Percentiles rank a stretch among this genome's conserved stretches.
Evolutionary conservation across 2,329 filamentous ascomycete species (phyloP).

Genomic region (Nothopassalora personata): DNA sequence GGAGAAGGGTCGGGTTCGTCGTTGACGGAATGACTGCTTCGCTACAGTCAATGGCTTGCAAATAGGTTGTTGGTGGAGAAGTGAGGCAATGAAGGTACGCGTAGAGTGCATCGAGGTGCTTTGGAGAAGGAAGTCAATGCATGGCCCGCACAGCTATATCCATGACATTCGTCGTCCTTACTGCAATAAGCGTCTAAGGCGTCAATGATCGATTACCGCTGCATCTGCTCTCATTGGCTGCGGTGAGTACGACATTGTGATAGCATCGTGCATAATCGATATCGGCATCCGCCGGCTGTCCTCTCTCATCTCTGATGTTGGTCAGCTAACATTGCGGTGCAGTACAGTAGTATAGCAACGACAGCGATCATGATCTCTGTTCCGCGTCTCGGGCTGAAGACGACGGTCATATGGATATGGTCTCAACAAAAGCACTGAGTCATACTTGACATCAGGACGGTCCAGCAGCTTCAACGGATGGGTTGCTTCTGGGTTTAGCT

Average conservation of each 20-base stretch:
- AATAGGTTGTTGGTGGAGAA: conserved; percentile 1
- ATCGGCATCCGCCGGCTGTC: background rate
- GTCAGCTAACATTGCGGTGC: too few species aligned
- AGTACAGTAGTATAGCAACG: too few species aligned
- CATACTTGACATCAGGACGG: too few species aligned
- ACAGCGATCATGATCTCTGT: too few species aligned
- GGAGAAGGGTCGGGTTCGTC: conserved; percentile 15
- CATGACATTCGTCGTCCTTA: background rate
- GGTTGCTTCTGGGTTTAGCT: too few species aligned
- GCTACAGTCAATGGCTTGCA: background rate
- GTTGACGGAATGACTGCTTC: background rate
- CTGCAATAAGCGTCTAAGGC: background rate
- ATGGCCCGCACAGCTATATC: background rate
- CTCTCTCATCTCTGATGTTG: too few species aligned
- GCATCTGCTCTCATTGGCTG: background rate
- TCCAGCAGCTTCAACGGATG: too few species aligned
- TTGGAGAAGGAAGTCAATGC: background rate
- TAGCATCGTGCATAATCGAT: background rate
- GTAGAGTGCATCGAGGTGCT: background rate
- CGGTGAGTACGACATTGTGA: background rate
- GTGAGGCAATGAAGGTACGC: background rate
- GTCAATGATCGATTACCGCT: background rate
- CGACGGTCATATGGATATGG: too few species aligned
- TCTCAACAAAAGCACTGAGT: too few species aligned
- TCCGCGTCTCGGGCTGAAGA: too few species aligned